Base-by-base conservation (phyloP, 2,329 filamentous ascomycete species). In the Periglandula ipomoeae region DNA sequence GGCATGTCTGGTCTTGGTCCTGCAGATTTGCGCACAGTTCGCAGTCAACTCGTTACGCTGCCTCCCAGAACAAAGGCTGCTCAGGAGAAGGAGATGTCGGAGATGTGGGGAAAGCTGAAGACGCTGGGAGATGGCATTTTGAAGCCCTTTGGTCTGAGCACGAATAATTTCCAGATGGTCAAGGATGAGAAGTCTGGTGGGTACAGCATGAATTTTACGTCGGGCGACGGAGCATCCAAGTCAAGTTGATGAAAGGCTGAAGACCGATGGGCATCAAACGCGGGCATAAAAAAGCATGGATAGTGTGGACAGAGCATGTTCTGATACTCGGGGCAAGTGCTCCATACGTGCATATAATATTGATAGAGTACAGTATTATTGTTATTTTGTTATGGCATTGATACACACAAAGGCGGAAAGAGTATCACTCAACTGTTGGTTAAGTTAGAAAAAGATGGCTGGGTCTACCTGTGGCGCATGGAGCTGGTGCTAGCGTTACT, bases 41-140 rank as follows among this genome's bases (percentile, higher is more conserved):
- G 80, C 46, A 67, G 72, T 24, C 84, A 89, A 56, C 71, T 94
- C 51, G 66, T 73, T 13, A 70, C 72, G 20, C 67, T 97, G 35
- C 87, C 88, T 2, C 70, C 76, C 1, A 75, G 76, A 53, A 77
- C 89, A 44, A 87, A 91, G 55, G 78, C 78, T 17, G 89, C 90
- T 1, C 88, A 89, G 68, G 85, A 95, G 61, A 78, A 77, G 57
- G 93, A 98, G 41, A 88, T 93, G 78, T 84, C 79, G 3, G 91
- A 98, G 69, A 96, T 97, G 89, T 95, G 95, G 89, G 87, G 85
- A 17, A 96, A 97, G 70, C 69, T 98, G 58, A 96, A 95, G 63
- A 82, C 87, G 67, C 71, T 98, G 52, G 93, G 93, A 0, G 95
- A 98, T 62, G 89, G 89, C 1, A 81, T 98, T 15, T 65, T 98